Base-by-base conservation (phyloP, 148 eudicot species). In the Gaultheria prostrata region DNA sequence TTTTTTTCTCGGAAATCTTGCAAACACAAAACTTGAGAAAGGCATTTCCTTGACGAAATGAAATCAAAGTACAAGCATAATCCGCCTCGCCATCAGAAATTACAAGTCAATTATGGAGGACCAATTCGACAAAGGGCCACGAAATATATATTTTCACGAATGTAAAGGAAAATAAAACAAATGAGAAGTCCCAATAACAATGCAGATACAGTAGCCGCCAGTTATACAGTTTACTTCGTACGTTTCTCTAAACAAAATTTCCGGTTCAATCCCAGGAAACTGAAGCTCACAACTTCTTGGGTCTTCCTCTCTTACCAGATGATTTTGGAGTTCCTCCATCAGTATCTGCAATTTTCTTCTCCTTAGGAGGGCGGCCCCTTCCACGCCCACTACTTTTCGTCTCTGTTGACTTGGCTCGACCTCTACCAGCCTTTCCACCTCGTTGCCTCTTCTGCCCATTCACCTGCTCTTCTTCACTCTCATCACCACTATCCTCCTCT, bases 351-450 rank as follows among this genome's bases (percentile, higher is more conserved):
- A 79, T 85, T 86, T 87, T 90, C 56, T 87, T 84, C 87, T 83
- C 90, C 0, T 82, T 86, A 1, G 93, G 84, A 53, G 94, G 92
- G 21, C 93, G 90, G 50, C 92, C 93, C 63, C 94, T 82, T 17
- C 93, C 92, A 43, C 93, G 90, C 32, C 93, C 93, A 18, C 83
- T 50, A 46, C 85, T 80, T 18, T 69, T 85, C 20, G 83, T 82
- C 26, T 48, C 88, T 2, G 84, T 75, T 8, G 84, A 71, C 67
- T 71, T 86, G 35, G 89, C 91, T 80, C 94, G 87, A 32, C 94
- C 98, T 89, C 89, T 88, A n/a, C 92, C 94, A n/a, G 89, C 84
- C 85, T 92, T 95, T 49, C 93, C 94, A 79, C 97, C 94, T 61
- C 93, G 86, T 86, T 82, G 84, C 70, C 83, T 84, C 84, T 89